Evolutionary conservation across 306 rosid species (phyloP).

Genomic region (Prunus persica): DNA sequence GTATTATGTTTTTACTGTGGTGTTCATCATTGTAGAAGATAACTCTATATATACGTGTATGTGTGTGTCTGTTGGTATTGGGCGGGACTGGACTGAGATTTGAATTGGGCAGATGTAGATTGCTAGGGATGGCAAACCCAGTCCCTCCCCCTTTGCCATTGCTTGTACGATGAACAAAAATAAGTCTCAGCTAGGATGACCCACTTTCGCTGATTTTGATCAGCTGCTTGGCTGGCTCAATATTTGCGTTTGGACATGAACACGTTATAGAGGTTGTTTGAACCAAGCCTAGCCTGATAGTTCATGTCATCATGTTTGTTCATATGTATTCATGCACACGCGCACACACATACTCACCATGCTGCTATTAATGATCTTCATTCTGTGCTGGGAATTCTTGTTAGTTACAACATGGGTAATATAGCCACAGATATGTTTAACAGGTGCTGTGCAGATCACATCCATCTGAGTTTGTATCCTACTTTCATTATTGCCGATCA

Average conservation of each 20-base stretch:
- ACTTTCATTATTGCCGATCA: conserved; percentile 94
- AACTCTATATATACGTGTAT: not conserved
- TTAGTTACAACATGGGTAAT: conserved; percentile 29
- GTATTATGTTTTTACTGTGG: not conserved
- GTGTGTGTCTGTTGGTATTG: not conserved
- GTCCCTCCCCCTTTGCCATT: not conserved
- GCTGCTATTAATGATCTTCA: not conserved
- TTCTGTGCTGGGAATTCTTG: not conserved
- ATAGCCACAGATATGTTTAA: conserved; percentile 30
- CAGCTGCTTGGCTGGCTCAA: not conserved
- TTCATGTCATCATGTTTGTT: not conserved
- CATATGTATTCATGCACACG: not conserved
- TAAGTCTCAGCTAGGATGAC: not conserved
- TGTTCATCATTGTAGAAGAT: no score
- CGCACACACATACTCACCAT: not conserved
- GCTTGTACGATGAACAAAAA: not conserved
- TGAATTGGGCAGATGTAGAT: not conserved
- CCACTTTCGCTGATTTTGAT: not conserved
- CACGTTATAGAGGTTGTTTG: not conserved
- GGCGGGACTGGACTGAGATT: not conserved
- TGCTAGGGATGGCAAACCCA: not conserved
- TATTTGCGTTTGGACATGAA: not conserved
- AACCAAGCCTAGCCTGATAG: not conserved
- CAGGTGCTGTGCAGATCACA: conserved; percentile 90
- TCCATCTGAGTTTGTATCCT: conserved; percentile 94